Base-by-base conservation (phyloP, 2,329 filamentous ascomycete genomes). In the Dactylonectria macrodidyma region DNA sequence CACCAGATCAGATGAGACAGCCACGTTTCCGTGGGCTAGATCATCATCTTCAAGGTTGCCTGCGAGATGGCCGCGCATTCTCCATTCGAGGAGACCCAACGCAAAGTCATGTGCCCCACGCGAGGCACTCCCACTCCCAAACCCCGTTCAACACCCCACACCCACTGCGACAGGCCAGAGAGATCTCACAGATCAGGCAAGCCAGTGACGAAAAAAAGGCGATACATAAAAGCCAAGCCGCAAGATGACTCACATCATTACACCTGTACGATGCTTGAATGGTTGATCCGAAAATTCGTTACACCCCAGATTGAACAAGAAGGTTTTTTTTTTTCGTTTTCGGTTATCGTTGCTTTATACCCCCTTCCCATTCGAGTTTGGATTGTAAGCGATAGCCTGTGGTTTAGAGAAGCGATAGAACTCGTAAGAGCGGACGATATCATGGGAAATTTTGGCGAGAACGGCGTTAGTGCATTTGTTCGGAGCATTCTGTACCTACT, bases 371-470 rank as follows among this genome's bases (percentile, higher is more conserved):
- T 19, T 34, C 16, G 19, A 6, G 30, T 34, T 52, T 52, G 38
- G 38, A 12, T 52, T 34, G 50, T n/a, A 34, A 34, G 50, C 38
- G 38, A 52, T 52, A 34, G 26, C 30, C 34, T 52, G 51, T 36
- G 5, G 14, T 36, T 52, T 54, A 54, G n/a, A 54, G 34, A n/a
- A 54, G 26, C 30, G 26, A 34, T 54, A 36, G 51, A 36, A 10
- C 26, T 52, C 36, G 51, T 19, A 54, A 8, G 14, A 44, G 16
- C 8, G 19, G 5, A 12, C 3, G 11, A 36, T 19, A 22, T 7
- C 33, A 36, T 38, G n/a, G 9, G 34, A 19, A 10, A 14, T 3
- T 4, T 52, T 34, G 33, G 8, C n/a, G 19, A 7, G 11, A 36
- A 38, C 12, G 9, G 19, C 8, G 14, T 12, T 30, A n/a, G n/a